Evolutionary conservation across 306 rosid genomes (phyloP).

Genomic region (Abrus precatorius): DNA sequence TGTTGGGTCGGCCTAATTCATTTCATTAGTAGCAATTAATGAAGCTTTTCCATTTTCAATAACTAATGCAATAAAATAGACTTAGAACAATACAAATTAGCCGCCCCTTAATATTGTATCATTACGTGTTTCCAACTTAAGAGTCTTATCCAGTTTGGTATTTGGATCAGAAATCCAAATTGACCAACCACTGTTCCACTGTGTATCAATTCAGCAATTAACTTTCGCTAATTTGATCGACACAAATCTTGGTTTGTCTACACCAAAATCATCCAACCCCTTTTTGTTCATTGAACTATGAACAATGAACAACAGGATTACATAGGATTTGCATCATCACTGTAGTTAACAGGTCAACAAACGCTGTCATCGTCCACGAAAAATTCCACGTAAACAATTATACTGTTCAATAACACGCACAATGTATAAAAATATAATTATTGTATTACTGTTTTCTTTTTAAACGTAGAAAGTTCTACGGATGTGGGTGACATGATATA

Average conservation of each 20-base stretch:
- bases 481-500: too few species aligned
- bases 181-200: background rate
- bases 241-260: background rate
- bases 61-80: background rate
- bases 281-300: too few species aligned
- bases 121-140: background rate
- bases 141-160: background rate
- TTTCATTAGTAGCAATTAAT: background rate
- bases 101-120: slow-evolving; percentile 22
- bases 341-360: background rate
- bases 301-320: background rate
- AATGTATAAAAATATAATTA: too few species aligned
- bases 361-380: background rate
- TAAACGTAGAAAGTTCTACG: too few species aligned
- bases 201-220: background rate
- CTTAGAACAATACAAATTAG: background rate
- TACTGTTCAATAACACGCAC: background rate
- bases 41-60: background rate
- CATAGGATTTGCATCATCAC: background rate
- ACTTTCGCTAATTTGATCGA: background rate
- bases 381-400: background rate
- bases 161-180: slow-evolving; percentile 4
- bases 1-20: slow-evolving; percentile 3
- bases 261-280: background rate
- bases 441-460: too few species aligned